Evolutionary conservation across 2,329 filamentous ascomycete species (phyloP).

Genomic region (Ambrosiella cleistominuta): DNA sequence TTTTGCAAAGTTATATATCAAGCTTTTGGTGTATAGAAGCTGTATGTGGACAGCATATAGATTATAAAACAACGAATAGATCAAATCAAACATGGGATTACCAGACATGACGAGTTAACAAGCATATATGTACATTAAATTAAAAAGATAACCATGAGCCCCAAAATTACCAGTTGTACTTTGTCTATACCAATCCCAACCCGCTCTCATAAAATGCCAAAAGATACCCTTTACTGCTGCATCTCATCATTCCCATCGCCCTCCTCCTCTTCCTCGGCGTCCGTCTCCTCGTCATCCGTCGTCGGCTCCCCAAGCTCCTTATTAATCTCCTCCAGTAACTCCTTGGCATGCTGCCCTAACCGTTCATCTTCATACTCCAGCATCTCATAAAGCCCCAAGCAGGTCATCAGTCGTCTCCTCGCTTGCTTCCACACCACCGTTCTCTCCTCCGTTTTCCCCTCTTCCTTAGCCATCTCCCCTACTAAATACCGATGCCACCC

Average conservation of each 20-base stretch:
- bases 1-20: neutral
- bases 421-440: conserved; percentile 48
- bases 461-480: conserved; percentile 32
- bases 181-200: neutral
- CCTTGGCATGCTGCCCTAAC: conserved; percentile 55
- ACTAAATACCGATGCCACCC: conserved; percentile 80
- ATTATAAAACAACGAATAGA: no score
- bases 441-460: conserved; percentile 16
- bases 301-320: conserved; percentile 44
- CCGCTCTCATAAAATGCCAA: neutral
- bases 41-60: no score
- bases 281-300: conserved; percentile 36
- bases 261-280: conserved; percentile 26
- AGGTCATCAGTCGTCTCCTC: conserved; percentile 66
- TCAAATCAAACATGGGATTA: no score
- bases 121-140: neutral
- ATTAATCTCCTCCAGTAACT: conserved; percentile 48
- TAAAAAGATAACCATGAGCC: neutral
- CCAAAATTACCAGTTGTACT: neutral
- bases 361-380: conserved; percentile 76
- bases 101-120: neutral
- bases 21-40: no score
- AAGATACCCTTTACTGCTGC: conserved; percentile 22
- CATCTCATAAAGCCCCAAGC: conserved; percentile 57
- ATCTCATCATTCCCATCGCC: conserved; percentile 41